phyloP scores from a whole-genome alignment of 139 green algal genomes.

The Chlorella vulgaris region DNA sequence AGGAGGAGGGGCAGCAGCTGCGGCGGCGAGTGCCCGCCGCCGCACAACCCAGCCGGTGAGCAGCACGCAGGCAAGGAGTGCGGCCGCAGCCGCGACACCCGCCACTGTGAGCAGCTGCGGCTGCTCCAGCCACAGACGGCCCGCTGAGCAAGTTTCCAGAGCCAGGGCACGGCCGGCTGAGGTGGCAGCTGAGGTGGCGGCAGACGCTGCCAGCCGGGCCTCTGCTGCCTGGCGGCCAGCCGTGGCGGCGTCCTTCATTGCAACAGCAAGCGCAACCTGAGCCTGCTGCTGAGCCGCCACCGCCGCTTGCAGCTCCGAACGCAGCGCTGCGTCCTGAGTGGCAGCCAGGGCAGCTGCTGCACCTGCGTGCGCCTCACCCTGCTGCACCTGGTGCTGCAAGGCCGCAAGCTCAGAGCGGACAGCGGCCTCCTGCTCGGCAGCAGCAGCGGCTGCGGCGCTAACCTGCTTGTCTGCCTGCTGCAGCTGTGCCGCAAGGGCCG shows the following conservation, averaged over 20 bases:
- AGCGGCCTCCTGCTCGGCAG: background rate
- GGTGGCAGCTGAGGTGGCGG: background rate
- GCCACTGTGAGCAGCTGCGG: background rate
- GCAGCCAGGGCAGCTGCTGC: background rate
- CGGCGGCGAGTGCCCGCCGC: background rate
- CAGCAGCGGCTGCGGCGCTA: background rate
- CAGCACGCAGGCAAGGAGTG: background rate
- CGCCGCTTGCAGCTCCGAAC: background rate
- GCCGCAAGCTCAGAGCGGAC: background rate
- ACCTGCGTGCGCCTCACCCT: background rate
- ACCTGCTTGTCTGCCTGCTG: background rate
- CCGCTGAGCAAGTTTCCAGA: background rate
- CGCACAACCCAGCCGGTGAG: background rate
- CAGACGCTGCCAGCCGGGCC: background rate
- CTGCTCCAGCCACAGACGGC: conserved; percentile 17
- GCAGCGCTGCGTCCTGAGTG: background rate
- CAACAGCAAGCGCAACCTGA: background rate
- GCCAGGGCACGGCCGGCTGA: background rate
- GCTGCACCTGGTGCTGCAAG: background rate
- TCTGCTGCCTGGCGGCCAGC: background rate
- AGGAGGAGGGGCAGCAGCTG: background rate
- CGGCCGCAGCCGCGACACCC: background rate
- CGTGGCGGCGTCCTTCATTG: background rate
- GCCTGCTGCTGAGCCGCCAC: background rate
- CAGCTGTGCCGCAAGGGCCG: background rate